Evolutionary conservation across 2,329 filamentous ascomycete species (phyloP).

Genomic region (Zymoseptoria ardabiliae): DNA sequence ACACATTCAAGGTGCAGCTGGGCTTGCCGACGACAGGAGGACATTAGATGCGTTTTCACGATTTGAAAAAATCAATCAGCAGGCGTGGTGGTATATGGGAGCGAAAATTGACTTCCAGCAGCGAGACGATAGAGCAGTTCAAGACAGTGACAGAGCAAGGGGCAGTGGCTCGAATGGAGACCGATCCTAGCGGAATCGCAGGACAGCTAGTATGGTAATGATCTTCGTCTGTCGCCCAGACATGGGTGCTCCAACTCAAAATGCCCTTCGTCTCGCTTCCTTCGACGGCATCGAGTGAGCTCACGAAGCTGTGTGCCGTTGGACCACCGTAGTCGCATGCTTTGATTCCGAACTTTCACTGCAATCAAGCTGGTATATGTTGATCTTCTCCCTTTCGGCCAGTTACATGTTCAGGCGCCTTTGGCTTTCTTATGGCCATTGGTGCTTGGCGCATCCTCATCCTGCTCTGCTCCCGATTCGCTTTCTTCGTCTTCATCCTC

Average conservation of each 20-base stretch:
- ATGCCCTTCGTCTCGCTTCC: too few species aligned
- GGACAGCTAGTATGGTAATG: too few species aligned
- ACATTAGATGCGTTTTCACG: slow-evolving; percentile 1
- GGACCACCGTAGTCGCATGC: neutral
- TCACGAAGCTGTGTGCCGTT: too few species aligned
- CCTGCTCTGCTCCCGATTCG: slow-evolving; percentile 8
- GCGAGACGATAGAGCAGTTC: neutral
- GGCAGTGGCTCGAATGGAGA: neutral
- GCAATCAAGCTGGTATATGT: neutral
- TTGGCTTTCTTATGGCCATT: slow-evolving; percentile 31
- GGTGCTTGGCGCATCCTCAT: slow-evolving; percentile 1
- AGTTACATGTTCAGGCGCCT: neutral
- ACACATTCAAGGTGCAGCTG: slow-evolving; percentile 46
- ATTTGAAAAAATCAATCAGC: neutral
- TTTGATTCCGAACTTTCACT: neutral
- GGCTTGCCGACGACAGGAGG: slow-evolving; percentile 25
- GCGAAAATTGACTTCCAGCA: neutral
- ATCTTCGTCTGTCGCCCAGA: too few species aligned
- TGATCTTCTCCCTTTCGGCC: neutral
- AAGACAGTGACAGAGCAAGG: neutral
- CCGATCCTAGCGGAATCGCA: too few species aligned
- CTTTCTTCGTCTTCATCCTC: slow-evolving; percentile 21
- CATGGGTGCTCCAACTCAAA: too few species aligned
- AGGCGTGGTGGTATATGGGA: neutral
- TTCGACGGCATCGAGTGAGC: too few species aligned